Evolutionary conservation across 331 rosid species (phyloP).

Genomic region (Quercus lobata): DNA sequence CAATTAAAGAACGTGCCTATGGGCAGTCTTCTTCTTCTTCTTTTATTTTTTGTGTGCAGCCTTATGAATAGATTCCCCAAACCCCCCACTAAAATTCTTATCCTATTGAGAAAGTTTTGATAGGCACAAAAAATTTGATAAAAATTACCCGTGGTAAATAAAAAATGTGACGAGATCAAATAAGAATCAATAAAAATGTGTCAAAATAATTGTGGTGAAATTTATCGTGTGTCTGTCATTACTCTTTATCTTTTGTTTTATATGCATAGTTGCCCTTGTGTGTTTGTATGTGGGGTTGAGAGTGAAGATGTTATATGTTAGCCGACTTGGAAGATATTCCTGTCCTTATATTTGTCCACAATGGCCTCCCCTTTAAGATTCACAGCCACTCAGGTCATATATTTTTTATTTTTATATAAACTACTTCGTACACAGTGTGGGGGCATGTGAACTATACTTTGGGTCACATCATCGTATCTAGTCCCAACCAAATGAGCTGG

Average conservation of each 20-base stretch:
- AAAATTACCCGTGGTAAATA: no score
- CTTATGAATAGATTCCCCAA: slow-evolving; percentile 58
- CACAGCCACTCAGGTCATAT: neutral
- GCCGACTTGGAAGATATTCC: slow-evolving; percentile 23
- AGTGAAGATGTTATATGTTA: neutral
- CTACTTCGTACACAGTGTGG: slow-evolving; percentile 21
- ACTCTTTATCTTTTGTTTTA: no score
- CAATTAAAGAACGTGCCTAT: slow-evolving; percentile 55
- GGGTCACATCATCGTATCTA: slow-evolving; percentile 55
- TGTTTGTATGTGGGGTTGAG: no score
- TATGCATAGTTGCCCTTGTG: no score
- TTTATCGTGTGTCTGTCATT: fast-evolving
- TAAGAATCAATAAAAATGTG: fast-evolving
- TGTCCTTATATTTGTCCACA: slow-evolving; percentile 13
- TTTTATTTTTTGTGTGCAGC: no score
- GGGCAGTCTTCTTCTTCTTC: slow-evolving; percentile 19
- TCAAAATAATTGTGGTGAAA: no score
- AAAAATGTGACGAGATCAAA: fast-evolving
- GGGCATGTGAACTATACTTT: slow-evolving; percentile 37
- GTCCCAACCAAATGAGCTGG: slow-evolving; percentile 25
- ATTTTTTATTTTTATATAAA: neutral
- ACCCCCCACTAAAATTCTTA: slow-evolving; percentile 22
- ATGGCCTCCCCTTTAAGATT: slow-evolving; percentile 16
- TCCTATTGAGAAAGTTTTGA: neutral
- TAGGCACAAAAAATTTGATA: no score